phyloP scores from a whole-genome alignment of 306 rosid species.

The Cucumis cinereus region DNA sequence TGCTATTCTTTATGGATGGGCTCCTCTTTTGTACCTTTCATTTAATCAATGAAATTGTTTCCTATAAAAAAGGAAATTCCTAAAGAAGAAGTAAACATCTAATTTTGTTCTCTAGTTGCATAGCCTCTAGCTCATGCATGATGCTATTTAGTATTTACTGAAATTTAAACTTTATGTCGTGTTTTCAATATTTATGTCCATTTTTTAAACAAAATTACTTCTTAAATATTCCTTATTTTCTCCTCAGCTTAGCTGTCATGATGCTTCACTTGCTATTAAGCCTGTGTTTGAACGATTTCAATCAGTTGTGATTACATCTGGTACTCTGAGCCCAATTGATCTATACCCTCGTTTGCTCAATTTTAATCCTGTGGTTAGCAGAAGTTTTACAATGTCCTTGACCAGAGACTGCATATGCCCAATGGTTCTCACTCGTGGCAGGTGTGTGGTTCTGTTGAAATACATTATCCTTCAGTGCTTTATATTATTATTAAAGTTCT shows the following conservation, averaged over 20 bases:
- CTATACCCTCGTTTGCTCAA: slow-evolving; percentile 84
- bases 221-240: not conserved
- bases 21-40: not conserved
- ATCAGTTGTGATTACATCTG: slow-evolving; percentile 88
- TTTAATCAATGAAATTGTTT: not conserved
- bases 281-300: slow-evolving; percentile 96
- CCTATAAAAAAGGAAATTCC: not conserved
- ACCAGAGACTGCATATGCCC: slow-evolving; percentile 98
- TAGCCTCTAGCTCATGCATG: not conserved
- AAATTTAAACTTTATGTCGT: not conserved
- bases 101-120: not conserved
- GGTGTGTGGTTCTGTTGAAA: slow-evolving; percentile 31
- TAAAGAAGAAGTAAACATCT: not conserved
- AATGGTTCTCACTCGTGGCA: slow-evolving; percentile 98
- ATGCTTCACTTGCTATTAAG: slow-evolving; percentile 91
- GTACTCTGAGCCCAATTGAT: slow-evolving; percentile 94
- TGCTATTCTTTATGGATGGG: not conserved
- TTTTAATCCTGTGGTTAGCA: slow-evolving; percentile 88
- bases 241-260: slow-evolving; percentile 92
- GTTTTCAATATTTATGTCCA: not conserved
- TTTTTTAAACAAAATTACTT: slow-evolving; percentile 2
- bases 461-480: not conserved
- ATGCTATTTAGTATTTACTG: not conserved
- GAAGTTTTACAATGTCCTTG: slow-evolving; percentile 95
- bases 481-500: not conserved